These are phyloP conservation scores for Astrephomene gubernaculifera DNA, from an alignment of 139 green algal genomes.

Conservation along the genomic window DNA sequence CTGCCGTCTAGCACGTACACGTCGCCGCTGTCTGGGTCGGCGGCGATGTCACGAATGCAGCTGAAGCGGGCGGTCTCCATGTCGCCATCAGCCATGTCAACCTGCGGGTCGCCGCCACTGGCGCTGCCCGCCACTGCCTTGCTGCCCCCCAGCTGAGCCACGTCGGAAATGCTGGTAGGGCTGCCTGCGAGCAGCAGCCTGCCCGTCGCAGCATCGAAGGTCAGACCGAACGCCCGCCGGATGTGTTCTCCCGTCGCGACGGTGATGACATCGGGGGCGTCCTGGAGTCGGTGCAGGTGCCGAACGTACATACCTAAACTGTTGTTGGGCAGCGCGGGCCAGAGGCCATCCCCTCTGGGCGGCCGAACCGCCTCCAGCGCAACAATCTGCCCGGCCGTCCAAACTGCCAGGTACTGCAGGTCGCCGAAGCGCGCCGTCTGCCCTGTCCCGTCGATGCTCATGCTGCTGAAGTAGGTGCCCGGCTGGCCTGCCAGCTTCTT, in stretches of 20 bases:
- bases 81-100: neutral
- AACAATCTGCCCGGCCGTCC: neutral
- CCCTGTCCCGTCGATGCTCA: neutral
- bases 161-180: neutral
- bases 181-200: neutral
- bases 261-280: neutral
- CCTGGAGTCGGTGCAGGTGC: neutral
- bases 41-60: slow-evolving; percentile 4
- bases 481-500: neutral
- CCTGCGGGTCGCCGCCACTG: neutral
- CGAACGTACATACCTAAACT: neutral
- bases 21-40: slow-evolving; percentile 29
- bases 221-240: neutral
- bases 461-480: neutral
- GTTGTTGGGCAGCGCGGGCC: too few relatives aligned
- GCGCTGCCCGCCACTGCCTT: neutral
- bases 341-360: neutral
- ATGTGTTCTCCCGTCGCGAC: neutral
- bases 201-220: neutral
- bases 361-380: neutral
- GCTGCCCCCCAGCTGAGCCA: neutral
- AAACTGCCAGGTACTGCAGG: neutral
- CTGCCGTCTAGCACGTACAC: slow-evolving; percentile 23
- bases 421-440: neutral
- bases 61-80: neutral